Evolutionary conservation across 371 early-diverging fungal genomes (phyloP).

Genomic region (Mucor velutinosus): DNA sequence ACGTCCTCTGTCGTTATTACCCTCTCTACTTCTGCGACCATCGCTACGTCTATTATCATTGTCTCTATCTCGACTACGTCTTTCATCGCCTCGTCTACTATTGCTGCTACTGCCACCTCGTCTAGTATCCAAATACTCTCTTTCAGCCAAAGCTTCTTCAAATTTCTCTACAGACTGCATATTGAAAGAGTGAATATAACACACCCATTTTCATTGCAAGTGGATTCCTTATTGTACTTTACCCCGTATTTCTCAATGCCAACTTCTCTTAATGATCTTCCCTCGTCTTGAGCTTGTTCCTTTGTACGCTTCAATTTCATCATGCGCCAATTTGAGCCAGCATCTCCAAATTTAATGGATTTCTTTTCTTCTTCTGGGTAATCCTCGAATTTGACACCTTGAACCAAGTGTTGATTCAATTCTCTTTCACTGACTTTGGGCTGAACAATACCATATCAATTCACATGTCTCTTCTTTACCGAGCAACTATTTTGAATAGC

Average conservation of each 20-base stretch:
- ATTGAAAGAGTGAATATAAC: background rate
- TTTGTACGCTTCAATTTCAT: slow-evolving; percentile 72
- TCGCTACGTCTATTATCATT: slow-evolving; percentile 10
- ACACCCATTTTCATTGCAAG: background rate
- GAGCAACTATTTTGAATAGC: background rate
- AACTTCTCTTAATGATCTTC: slow-evolving; percentile 63
- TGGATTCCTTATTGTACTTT: background rate
- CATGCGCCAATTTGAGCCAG: slow-evolving; percentile 84
- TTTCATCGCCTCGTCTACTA: background rate
- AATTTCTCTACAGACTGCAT: slow-evolving; percentile 65
- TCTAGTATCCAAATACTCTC: slow-evolving; percentile 62
- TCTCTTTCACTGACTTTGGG: slow-evolving; percentile 55
- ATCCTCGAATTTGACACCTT: slow-evolving; percentile 50
- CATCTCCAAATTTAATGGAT: slow-evolving; percentile 64
- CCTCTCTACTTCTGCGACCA: background rate
- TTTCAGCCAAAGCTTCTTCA: slow-evolving; percentile 69
- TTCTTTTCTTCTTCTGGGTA: slow-evolving; percentile 44
- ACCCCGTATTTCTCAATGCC: slow-evolving; percentile 76
- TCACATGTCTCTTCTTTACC: too few relatives aligned
- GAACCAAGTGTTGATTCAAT: slow-evolving; percentile 51
- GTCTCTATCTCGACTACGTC: slow-evolving; percentile 3
- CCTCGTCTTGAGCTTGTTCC: slow-evolving; percentile 75
- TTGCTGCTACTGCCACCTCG: slow-evolving; percentile 17
- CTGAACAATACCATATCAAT: slow-evolving; percentile 18
- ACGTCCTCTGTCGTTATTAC: slow-evolving; percentile 5